Evolutionary conservation across 75 land plant species (phyloP).

Genomic region (Chamaecyparis obtusa): DNA sequence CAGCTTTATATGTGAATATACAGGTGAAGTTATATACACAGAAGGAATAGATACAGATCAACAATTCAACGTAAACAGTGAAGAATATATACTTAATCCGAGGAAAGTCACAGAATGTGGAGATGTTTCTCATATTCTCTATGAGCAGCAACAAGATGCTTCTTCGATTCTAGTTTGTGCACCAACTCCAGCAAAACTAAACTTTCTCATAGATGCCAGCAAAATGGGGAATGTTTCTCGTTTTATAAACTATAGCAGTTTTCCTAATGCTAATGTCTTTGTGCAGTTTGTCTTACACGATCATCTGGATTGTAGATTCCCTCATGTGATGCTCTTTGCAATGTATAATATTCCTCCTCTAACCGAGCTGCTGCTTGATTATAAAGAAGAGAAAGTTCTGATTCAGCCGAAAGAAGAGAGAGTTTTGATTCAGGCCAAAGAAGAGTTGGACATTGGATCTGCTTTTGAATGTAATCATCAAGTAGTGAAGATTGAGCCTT

Average conservation of each 20-base stretch:
- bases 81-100: constrained; percentile 51
- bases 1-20: constrained; percentile 74
- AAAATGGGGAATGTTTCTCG: constrained; percentile 67
- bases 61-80: constrained; percentile 25
- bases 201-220: constrained; percentile 51
- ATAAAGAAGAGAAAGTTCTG: constrained; percentile 30
- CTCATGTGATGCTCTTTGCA: constrained; percentile 71
- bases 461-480: not conserved
- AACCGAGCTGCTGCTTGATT: constrained; percentile 72
- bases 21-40: constrained; percentile 49
- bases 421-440: not conserved
- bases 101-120: constrained; percentile 61
- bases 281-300: constrained; percentile 62
- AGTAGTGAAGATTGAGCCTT: not conserved
- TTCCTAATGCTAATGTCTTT: constrained; percentile 63
- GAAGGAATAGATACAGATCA: constrained; percentile 24
- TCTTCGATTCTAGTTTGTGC: constrained; percentile 20
- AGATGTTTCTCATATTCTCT: constrained; percentile 28
- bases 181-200: constrained; percentile 10
- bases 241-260: constrained; percentile 81
- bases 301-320: constrained; percentile 29
- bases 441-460: not conserved
- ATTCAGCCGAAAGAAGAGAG: not conserved
- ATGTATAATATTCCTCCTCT: constrained; percentile 69
- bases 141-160: constrained; percentile 18